phyloP scores from a whole-genome alignment of 2,329 filamentous ascomycete genomes.

The Penicillium hordei region DNA sequence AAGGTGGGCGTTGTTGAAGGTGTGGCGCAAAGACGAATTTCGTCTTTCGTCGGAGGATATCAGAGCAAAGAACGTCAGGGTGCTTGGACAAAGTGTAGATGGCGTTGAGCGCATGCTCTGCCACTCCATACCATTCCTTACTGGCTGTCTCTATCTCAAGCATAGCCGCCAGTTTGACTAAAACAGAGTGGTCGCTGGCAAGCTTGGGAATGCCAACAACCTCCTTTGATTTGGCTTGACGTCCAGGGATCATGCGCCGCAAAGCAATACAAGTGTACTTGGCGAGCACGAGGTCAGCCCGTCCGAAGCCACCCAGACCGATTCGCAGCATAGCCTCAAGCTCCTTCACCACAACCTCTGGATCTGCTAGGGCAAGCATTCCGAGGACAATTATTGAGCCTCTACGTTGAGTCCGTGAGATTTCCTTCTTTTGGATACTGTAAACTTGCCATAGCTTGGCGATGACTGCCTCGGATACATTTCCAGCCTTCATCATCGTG shows the following conservation, averaged over 20 bases:
- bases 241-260: conserved; percentile 83
- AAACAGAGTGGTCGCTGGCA: conserved; percentile 86
- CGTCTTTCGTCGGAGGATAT: conserved; percentile 84
- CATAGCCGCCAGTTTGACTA: conserved; percentile 77
- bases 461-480: conserved; percentile 81
- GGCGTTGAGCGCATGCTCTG: conserved; percentile 92
- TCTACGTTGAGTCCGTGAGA: conserved; percentile 84
- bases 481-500: conserved; percentile 94
- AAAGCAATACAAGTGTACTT: conserved; percentile 95
- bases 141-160: conserved; percentile 82
- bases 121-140: conserved; percentile 92
- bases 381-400: conserved; percentile 95
- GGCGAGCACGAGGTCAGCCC: conserved; percentile 80
- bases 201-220: conserved; percentile 66
- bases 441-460: conserved; percentile 98
- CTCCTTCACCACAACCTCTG: conserved; percentile 89
- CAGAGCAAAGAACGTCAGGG: conserved; percentile 87
- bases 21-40: conserved; percentile 69
- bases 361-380: conserved; percentile 91
- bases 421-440: conserved; percentile 87
- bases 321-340: conserved; percentile 93
- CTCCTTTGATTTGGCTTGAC: conserved; percentile 71
- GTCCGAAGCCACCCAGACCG: conserved; percentile 77
- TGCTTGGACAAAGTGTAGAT: conserved; percentile 94
- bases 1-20: conserved; percentile 29